Evolutionary conservation across 2,329 filamentous ascomycete species (phyloP).

Genomic region (Coniochaeta prunicola): DNA sequence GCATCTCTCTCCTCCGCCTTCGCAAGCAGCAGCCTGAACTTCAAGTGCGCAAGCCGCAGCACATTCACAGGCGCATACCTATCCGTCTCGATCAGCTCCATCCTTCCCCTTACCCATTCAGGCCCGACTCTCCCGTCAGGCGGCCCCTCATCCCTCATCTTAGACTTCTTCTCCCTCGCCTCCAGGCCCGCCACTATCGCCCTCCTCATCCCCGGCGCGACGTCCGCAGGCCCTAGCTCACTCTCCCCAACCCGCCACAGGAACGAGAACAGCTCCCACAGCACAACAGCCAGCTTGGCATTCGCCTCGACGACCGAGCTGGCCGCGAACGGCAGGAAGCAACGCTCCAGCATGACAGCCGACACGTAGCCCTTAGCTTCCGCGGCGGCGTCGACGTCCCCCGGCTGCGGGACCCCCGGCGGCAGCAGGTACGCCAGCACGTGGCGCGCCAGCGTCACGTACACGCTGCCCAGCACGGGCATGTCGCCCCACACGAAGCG

Average conservation of each 20-base stretch:
- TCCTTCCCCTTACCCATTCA: background rate
- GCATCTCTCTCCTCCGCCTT: background rate
- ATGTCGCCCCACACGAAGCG: constrained; percentile 41
- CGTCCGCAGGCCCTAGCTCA: constrained; percentile 23
- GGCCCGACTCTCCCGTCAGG: constrained; percentile 9
- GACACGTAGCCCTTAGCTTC: constrained; percentile 33
- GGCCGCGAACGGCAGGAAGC: constrained; percentile 61
- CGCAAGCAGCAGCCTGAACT: background rate
- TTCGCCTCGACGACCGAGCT: constrained; percentile 59
- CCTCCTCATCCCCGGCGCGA: constrained; percentile 21
- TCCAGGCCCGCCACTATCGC: constrained; percentile 39
- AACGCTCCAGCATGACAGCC: constrained; percentile 39
- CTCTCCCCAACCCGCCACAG: constrained; percentile 27
- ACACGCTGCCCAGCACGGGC: constrained; percentile 26
- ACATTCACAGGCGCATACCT: background rate
- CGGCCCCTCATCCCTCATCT: constrained; percentile 25
- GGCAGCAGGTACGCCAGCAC: constrained; percentile 38
- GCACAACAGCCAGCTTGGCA: constrained; percentile 60
- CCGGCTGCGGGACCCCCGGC: constrained; percentile 32
- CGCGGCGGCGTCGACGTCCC: constrained; percentile 26
- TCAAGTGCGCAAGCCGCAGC: background rate
- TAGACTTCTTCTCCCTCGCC: constrained; percentile 40
- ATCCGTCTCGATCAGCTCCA: background rate
- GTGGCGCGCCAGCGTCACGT: constrained; percentile 37
- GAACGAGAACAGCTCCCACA: constrained; percentile 58